phyloP scores from a whole-genome alignment of 768 basidiomycete species.

The Mycena vitilis region DNA sequence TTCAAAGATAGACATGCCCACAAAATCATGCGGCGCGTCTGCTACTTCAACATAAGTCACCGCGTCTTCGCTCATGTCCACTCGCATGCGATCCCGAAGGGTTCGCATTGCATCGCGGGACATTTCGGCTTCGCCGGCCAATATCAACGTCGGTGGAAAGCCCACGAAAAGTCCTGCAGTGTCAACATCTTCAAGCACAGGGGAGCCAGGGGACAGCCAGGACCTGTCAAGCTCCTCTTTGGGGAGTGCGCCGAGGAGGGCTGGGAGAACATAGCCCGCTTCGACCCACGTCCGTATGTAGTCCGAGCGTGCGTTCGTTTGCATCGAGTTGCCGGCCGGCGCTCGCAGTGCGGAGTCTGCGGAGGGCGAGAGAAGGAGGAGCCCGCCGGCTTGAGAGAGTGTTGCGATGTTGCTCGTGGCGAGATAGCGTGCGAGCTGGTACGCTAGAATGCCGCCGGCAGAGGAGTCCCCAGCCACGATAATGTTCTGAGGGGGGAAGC shows the following conservation, averaged over 20 bases:
- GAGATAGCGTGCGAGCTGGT: conserved; percentile 54
- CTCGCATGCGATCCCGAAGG: conserved; percentile 43
- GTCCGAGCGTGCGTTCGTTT: conserved; percentile 23
- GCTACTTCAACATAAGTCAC: conserved; percentile 42
- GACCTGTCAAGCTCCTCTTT: conserved; percentile 27
- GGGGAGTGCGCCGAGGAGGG: conserved; percentile 28
- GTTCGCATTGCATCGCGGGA: conserved; percentile 44
- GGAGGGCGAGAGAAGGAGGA: conserved; percentile 50
- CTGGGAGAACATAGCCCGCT: conserved; percentile 9
- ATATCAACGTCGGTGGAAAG: conserved; percentile 52
- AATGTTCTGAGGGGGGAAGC: conserved; percentile 57
- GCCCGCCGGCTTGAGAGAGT: conserved; percentile 41
- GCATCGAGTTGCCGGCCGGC: conserved; percentile 21
- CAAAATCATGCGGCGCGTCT: conserved; percentile 47
- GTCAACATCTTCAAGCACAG: conserved; percentile 16
- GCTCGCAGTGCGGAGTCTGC: conserved; percentile 25
- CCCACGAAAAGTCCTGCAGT: conserved; percentile 18
- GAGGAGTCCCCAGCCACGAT: conserved; percentile 63
- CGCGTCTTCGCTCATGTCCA: conserved; percentile 40
- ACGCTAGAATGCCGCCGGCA: conserved; percentile 64
- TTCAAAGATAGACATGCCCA: conserved; percentile 15
- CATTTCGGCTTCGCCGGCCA: conserved; percentile 48
- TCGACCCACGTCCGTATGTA: conserved; percentile 25
- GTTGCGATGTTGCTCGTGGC: conserved; percentile 21
- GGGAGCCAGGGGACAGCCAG: conserved; percentile 31